These are phyloP conservation scores for Botrytis deweyae DNA, from an alignment of 2,329 filamentous ascomycete genomes.

Conservation along the genomic window DNA sequence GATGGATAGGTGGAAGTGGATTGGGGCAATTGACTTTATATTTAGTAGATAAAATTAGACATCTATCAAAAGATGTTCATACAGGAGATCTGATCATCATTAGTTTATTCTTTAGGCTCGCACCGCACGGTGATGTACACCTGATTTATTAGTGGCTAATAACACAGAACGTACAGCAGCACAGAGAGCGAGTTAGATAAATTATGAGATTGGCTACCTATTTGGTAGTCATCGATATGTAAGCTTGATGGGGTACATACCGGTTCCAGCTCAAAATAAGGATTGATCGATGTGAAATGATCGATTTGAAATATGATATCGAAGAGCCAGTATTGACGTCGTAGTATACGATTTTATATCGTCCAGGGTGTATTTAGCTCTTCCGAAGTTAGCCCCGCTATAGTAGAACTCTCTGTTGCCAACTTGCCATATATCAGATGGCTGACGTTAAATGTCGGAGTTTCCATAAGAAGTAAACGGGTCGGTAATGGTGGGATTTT, in stretches of 20 bases:
- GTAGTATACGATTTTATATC: not conserved
- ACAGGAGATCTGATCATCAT: not conserved
- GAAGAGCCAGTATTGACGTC: not conserved
- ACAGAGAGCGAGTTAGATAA: not conserved
- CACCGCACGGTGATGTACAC: not conserved
- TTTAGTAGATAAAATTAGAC: slow-evolving; percentile 6
- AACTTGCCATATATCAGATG: not conserved
- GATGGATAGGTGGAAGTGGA: not conserved
- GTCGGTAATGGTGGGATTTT: slow-evolving; percentile 3
- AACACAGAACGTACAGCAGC: not conserved
- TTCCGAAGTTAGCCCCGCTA: not conserved
- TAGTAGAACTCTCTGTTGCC: too few species aligned
- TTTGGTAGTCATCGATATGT: not conserved
- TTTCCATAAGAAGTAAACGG: not conserved
- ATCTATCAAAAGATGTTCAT: slow-evolving; percentile 5
- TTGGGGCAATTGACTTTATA: not conserved
- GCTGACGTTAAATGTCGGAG: not conserved
- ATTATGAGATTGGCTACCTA: not conserved
- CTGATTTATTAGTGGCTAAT: not conserved
- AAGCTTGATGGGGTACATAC: not conserved
- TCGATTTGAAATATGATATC: not conserved
- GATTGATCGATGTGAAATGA: not conserved
- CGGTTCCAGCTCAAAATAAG: not conserved
- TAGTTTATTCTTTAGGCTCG: too few species aligned
- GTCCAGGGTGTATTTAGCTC: not conserved